Conservation (phyloP, 1,284 basidiomycete genomes). For the Apiotrichum montevideense region DNA sequence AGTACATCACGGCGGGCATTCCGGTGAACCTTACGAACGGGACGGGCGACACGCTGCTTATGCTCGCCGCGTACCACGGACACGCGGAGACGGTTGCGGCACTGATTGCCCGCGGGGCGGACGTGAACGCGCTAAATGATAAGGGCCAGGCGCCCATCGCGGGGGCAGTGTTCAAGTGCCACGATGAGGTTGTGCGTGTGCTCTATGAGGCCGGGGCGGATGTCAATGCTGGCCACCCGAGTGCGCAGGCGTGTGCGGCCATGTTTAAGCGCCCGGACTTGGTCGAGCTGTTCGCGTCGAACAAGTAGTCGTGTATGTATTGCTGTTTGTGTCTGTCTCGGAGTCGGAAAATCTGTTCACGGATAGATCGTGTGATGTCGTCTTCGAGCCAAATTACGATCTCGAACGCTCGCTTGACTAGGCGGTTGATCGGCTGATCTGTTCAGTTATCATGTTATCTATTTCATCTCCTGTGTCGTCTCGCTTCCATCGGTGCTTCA, state of each 20-base stretch:
- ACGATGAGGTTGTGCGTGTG: constrained; percentile 57
- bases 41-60: constrained; percentile 71
- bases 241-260: constrained; percentile 59
- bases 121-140: constrained; percentile 68
- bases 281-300: constrained; percentile 7
- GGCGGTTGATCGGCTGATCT: no score
- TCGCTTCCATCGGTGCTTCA: no score
- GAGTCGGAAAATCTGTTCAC: no score
- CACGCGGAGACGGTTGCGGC: constrained; percentile 56
- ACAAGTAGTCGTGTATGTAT: neutral
- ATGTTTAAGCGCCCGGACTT: constrained; percentile 23
- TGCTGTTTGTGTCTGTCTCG: no score
- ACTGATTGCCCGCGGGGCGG: constrained; percentile 57
- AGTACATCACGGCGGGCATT: constrained; percentile 65
- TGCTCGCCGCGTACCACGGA: constrained; percentile 75
- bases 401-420: no score
- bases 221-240: constrained; percentile 62
- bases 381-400: no score
- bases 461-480: no score
- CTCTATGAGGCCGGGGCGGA: constrained; percentile 63
- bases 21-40: constrained; percentile 71
- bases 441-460: no score
- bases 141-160: constrained; percentile 71
- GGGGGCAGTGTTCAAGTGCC: constrained; percentile 72
- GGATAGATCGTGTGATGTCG: no score